Percentiles rank a stretch among this genome's conserved stretches.
Evolutionary conservation across 1,284 basidiomycete species (phyloP).

Genomic region (Sanghuangporus weigelae): DNA sequence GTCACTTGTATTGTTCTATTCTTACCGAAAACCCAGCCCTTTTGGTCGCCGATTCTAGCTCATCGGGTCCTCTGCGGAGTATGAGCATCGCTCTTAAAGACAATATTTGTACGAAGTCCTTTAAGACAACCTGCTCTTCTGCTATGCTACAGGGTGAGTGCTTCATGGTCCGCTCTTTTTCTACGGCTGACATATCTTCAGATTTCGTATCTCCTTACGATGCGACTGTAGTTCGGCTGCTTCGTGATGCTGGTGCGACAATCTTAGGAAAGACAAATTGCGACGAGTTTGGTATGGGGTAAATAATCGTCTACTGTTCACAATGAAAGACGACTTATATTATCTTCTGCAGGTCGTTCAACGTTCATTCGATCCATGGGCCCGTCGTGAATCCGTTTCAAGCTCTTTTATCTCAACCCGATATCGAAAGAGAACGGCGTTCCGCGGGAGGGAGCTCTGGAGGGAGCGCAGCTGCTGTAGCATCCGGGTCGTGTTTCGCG

Average conservation of each 20-base stretch:
- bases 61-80: conserved; percentile 27
- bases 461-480: conserved; percentile 79
- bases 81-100: conserved; percentile 75
- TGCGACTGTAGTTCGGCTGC: conserved; percentile 74
- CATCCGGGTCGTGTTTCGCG: conserved; percentile 74
- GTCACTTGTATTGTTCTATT: background rate
- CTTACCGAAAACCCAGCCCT: conserved; percentile 11
- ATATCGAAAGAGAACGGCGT: conserved; percentile 38
- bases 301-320: conserved; percentile 20
- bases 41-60: background rate
- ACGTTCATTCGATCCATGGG: conserved; percentile 64
- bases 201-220: conserved; percentile 81
- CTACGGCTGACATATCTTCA: conserved; percentile 38
- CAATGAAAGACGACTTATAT: background rate
- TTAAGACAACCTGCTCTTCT: conserved; percentile 80
- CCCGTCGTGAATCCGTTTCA: conserved; percentile 73
- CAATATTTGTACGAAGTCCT: conserved; percentile 68
- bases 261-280: conserved; percentile 91
- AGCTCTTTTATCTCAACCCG: conserved; percentile 22
- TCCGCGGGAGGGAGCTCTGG: conserved; percentile 83
- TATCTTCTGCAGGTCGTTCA: conserved; percentile 56
- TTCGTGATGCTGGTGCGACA: conserved; percentile 63
- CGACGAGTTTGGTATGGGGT: conserved; percentile 99
- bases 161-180: conserved; percentile 45
- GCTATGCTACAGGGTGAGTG: conserved; percentile 58